Evolutionary conservation across 2,329 filamentous ascomycete genomes (phyloP).

Genomic region (Ceratocystis diversiconidia): DNA sequence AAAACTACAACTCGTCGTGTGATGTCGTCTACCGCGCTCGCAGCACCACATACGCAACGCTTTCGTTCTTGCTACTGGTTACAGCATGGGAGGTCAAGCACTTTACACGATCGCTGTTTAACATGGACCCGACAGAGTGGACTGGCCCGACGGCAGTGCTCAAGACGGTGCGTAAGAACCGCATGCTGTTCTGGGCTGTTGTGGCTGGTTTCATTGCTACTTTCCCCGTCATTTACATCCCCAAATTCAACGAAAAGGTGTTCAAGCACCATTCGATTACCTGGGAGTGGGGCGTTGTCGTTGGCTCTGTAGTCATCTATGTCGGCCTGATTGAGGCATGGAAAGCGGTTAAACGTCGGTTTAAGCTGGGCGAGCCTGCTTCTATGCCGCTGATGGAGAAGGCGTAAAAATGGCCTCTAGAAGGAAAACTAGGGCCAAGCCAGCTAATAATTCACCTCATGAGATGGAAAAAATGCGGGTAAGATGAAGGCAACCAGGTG

Average conservation of each 20-base stretch:
- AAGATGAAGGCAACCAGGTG: too few species aligned
- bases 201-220: slow-evolving; percentile 44
- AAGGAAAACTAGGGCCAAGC: not conserved
- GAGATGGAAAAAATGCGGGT: too few species aligned
- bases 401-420: not conserved
- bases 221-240: slow-evolving; percentile 54
- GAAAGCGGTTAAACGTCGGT: slow-evolving; percentile 51
- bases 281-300: slow-evolving; percentile 61
- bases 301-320: slow-evolving; percentile 44
- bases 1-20: slow-evolving; percentile 36
- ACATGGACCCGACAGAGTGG: slow-evolving; percentile 43
- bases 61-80: slow-evolving; percentile 54
- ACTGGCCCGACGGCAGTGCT: slow-evolving; percentile 37
- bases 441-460: too few species aligned
- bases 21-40: slow-evolving; percentile 48
- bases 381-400: slow-evolving; percentile 6
- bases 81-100: slow-evolving; percentile 64
- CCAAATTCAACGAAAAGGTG: slow-evolving; percentile 48
- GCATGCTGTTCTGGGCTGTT: slow-evolving; percentile 52
- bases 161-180: slow-evolving; percentile 52
- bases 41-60: slow-evolving; percentile 53
- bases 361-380: slow-evolving; percentile 24
- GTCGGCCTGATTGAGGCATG: slow-evolving; percentile 50
- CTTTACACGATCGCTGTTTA: slow-evolving; percentile 54
- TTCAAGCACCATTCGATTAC: slow-evolving; percentile 55